phyloP scores from a whole-genome alignment of 495 filamentous ascomycete species.

The Aspergillus olivimuriae region DNA sequence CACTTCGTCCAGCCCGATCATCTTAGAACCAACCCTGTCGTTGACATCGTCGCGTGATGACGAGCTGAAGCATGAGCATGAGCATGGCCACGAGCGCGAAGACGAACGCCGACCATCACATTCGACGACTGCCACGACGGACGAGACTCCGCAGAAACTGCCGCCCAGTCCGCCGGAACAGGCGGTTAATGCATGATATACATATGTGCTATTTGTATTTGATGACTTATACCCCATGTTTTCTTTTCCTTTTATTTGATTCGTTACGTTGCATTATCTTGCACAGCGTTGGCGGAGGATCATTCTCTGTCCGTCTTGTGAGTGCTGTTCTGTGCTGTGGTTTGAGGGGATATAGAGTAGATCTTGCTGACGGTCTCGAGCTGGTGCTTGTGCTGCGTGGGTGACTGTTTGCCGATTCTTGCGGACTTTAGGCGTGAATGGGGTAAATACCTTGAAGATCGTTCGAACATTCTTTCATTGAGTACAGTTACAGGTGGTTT shows the following conservation, averaged over 20 bases:
- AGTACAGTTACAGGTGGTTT: too few species aligned
- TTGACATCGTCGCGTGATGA: too few species aligned
- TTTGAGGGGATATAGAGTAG: too few species aligned
- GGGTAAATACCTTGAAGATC: too few species aligned
- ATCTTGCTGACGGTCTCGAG: too few species aligned
- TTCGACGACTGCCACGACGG: background rate
- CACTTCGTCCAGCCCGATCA: background rate
- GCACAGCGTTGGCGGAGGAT: background rate
- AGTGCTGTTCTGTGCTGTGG: background rate
- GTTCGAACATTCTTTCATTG: too few species aligned
- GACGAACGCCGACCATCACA: slow-evolving; percentile 5
- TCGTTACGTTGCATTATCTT: too few species aligned
- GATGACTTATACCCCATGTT: slow-evolving; percentile 20
- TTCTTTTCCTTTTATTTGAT: slow-evolving; percentile 8
- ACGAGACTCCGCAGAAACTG: slow-evolving; percentile 8
- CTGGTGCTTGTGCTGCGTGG: background rate
- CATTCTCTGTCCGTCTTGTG: background rate
- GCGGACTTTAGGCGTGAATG: too few species aligned
- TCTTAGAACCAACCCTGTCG: background rate
- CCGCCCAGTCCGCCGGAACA: slow-evolving; percentile 16
- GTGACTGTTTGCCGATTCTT: background rate
- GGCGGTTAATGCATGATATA: slow-evolving; percentile 18
- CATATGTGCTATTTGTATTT: slow-evolving; percentile 4
- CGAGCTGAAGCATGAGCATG: too few species aligned
- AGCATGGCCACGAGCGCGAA: too few species aligned